Conservation (phyloP, 2,329 filamentous ascomycete species). For the Pseudopyrenochaeta lycopersici region DNA sequence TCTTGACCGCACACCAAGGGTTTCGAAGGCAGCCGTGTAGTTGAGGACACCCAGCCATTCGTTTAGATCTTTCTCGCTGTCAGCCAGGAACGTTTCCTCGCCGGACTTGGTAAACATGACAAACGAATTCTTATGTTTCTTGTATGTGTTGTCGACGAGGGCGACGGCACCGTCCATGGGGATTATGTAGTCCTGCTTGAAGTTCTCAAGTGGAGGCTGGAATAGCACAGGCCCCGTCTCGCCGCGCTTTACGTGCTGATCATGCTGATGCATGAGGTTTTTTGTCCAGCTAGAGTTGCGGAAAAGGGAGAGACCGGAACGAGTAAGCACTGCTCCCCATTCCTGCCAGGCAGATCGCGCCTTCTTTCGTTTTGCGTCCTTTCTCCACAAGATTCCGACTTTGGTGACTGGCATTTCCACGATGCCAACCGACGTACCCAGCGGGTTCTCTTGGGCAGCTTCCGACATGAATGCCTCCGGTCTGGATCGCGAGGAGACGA, state of each 20-base stretch:
- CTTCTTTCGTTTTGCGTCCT: constrained; percentile 92
- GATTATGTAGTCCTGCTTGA: constrained; percentile 93
- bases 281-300: constrained; percentile 94
- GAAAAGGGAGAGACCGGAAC: constrained; percentile 97
- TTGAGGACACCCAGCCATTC: constrained; percentile 97
- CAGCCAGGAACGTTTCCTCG: constrained; percentile 90
- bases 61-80: constrained; percentile 90
- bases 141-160: constrained; percentile 84
- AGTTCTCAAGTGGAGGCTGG: constrained; percentile 86
- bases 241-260: constrained; percentile 80
- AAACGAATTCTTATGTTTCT: constrained; percentile 95
- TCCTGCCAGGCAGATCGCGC: constrained; percentile 97
- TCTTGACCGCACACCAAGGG: constrained; percentile 88
- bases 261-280: constrained; percentile 86
- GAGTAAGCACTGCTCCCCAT: constrained; percentile 95
- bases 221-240: constrained; percentile 84
- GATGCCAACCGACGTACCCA: constrained; percentile 83
- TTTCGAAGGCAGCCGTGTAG: constrained; percentile 93
- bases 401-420: constrained; percentile 98
- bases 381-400: constrained; percentile 93
- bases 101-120: constrained; percentile 83
- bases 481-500: constrained; percentile 90
- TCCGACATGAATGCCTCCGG: constrained; percentile 96
- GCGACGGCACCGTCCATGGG: constrained; percentile 94
- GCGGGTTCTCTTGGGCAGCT: constrained; percentile 82